Base-by-base conservation (phyloP, 2,329 filamentous ascomycete species). In the Lojkania enalia region DNA sequence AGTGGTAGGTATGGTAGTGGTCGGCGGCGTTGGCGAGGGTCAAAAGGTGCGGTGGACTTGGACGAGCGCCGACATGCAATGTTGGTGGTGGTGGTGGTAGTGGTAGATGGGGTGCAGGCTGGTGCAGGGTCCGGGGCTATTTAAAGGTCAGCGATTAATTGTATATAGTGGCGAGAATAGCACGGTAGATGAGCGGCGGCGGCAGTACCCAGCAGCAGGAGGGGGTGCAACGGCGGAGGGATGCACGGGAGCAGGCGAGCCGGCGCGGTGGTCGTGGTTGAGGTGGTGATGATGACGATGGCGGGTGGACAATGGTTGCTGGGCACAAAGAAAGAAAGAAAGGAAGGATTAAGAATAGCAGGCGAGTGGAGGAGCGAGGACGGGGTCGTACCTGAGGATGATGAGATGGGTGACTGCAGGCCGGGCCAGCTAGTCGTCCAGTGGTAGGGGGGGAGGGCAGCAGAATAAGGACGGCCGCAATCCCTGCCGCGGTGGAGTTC, bases 61-160 rank as follows among this genome's bases (percentile, higher is more conserved):
- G 23, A n/a, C 23, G 23, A n/a, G 23, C 23, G 23, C 23, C 23
- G 30, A 33, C 30, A 33, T 33, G 30, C 30, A 33, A 16, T 6
- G 30, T 9, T 15, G 9, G 14, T 6, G n/a, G 39, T 5, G 4
- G 29, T 9, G 31, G 19, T 5, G 39, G 29, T 15, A n/a, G 25
- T n/a, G 20, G 4, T 20, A 25, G 35, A 18, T 20, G 18, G 38
- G 47, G 37, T 20, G 35, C 37, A n/a, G 33, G 35, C 20, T 40
- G 46, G 42, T 40, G 37, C 40, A 21, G 20, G 44, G 20, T 27
- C 27, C 14, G 31, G 41, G 20, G 42, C 44, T 52, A 45, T 48
- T 44, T 52, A 40, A 39, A 27, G 44, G 48, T 58, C 36, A 58
- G 51, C 42, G 36, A 43, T 25, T 44, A 42, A 51, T 48, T 48